A percentile compares a stretch with the other conserved stretches of the same genome.
Evolutionary conservation across 2,329 filamentous ascomycete species (phyloP).

Genomic region (Macrophomina pseudophaseolina): DNA sequence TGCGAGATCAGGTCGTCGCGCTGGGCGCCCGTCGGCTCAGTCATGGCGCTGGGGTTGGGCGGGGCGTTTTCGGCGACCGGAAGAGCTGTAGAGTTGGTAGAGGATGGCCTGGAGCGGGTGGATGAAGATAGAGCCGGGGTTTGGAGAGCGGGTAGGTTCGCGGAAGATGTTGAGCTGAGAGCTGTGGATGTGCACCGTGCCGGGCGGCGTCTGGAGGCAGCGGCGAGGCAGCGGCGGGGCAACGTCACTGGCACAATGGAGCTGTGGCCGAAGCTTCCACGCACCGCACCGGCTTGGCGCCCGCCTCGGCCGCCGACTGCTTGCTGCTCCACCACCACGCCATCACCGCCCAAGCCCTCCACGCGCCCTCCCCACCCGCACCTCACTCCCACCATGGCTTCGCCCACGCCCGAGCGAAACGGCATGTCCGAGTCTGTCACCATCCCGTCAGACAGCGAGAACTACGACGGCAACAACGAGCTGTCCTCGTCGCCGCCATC

Average conservation of each 20-base stretch:
- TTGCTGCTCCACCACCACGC: background rate
- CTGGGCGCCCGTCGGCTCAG: slow-evolving; percentile 36
- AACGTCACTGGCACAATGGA: slow-evolving; percentile 22
- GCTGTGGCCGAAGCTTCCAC: slow-evolving; percentile 17
- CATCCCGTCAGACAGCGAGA: slow-evolving; percentile 82
- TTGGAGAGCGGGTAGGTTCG: background rate
- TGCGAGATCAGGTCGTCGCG: slow-evolving; percentile 44
- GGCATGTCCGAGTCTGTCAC: slow-evolving; percentile 72
- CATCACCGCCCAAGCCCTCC: slow-evolving; percentile 8
- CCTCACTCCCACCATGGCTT: slow-evolving; percentile 22
- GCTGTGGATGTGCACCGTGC: too few relatives aligned
- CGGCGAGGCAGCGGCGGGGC: slow-evolving; percentile 24
- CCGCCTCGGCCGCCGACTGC: background rate
- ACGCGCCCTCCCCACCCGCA: background rate
- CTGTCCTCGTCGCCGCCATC: slow-evolving; percentile 67
- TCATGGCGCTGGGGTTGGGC: slow-evolving; percentile 33
- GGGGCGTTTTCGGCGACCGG: too few relatives aligned
- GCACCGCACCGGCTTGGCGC: background rate
- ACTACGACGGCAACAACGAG: slow-evolving; percentile 70
- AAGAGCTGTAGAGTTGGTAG: background rate
- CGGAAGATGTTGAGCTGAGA: slow-evolving; percentile 8
- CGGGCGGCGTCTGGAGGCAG: slow-evolving; percentile 8
- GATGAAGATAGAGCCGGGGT: background rate
- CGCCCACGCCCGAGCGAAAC: slow-evolving; percentile 19
- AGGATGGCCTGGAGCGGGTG: background rate